These are phyloP conservation scores for Begonia fuchsioides DNA, from an alignment of 306 rosid species.

Conservation along the genomic window DNA sequence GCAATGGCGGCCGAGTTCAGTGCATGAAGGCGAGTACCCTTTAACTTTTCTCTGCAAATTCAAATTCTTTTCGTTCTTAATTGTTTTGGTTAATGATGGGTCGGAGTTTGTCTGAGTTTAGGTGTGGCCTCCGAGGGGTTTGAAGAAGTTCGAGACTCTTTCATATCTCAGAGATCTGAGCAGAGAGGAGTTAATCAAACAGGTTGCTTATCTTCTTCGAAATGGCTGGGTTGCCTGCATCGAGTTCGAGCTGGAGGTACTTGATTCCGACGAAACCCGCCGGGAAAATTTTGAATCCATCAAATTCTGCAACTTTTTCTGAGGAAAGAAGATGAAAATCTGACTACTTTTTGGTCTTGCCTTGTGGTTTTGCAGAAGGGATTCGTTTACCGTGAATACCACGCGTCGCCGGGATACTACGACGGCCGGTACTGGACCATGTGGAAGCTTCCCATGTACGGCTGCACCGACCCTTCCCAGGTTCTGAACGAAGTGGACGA, in stretches of 20 bases:
- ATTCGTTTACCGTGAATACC: slow-evolving; percentile 41
- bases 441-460: slow-evolving; percentile 93
- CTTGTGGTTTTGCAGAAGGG: slow-evolving; percentile 10
- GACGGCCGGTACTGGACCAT: slow-evolving; percentile 86
- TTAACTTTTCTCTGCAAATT: background rate
- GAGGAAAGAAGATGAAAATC: no score
- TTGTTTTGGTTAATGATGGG: background rate
- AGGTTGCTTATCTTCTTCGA: slow-evolving; percentile 47
- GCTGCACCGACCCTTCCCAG: slow-evolving; percentile 43
- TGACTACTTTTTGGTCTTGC: no score
- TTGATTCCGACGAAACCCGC: background rate
- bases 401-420: slow-evolving; percentile 62
- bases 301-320: no score
- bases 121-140: slow-evolving; percentile 72
- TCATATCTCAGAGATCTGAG: slow-evolving; percentile 55
- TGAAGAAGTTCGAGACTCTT: slow-evolving; percentile 73
- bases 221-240: slow-evolving; percentile 61
- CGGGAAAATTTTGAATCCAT: background rate
- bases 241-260: slow-evolving; percentile 48
- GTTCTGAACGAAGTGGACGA: slow-evolving; percentile 40
- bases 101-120: slow-evolving; percentile 2
- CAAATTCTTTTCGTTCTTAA: background rate
- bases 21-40: slow-evolving; percentile 40
- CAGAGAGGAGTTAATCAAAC: background rate
- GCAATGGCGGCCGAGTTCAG: slow-evolving; percentile 61